Conservation (phyloP, 1,284 basidiomycete genomes). For the Malassezia caprae region DNA sequence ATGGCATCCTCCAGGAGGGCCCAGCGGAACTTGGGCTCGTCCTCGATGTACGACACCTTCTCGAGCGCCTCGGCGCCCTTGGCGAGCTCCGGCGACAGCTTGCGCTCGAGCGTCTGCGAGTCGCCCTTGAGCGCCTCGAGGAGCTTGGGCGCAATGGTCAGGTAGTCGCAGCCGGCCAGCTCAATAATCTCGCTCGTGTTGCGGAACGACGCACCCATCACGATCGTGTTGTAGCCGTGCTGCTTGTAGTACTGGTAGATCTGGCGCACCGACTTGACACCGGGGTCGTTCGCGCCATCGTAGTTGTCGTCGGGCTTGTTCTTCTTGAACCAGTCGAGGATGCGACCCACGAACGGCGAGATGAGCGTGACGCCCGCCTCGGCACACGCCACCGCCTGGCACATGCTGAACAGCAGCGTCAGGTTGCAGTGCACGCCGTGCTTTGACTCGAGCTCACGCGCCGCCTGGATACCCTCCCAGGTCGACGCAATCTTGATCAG, state of each 20-base stretch:
- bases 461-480: conserved; percentile 99
- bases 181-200: conserved; percentile 84
- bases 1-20: conserved; percentile 57
- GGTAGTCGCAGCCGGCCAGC: conserved; percentile 84
- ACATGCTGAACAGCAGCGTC: conserved; percentile 95
- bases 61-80: conserved; percentile 57
- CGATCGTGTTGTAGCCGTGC: conserved; percentile 94
- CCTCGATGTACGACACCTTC: conserved; percentile 78
- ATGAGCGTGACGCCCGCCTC: conserved; percentile 96
- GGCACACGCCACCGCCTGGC: conserved; percentile 93
- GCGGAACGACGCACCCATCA: conserved; percentile 96
- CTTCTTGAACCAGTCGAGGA: conserved; percentile 48
- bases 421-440: conserved; percentile 97
- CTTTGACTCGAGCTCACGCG: conserved; percentile 74
- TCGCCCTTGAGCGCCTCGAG: conserved; percentile 86
- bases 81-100: conserved; percentile 64
- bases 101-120: conserved; percentile 66
- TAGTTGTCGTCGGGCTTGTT: conserved; percentile 41
- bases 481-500: conserved; percentile 99
- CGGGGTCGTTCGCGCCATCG: conserved; percentile 65
- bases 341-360: conserved; percentile 93
- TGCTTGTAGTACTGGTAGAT: conserved; percentile 98
- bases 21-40: conserved; percentile 95
- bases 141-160: conserved; percentile 82
- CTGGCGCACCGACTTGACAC: conserved; percentile 85